Percentiles rank a stretch among this genome's conserved stretches.
phyloP scores from a whole-genome alignment of 208 protist genomes.

The Leishmania mexicana region DNA sequence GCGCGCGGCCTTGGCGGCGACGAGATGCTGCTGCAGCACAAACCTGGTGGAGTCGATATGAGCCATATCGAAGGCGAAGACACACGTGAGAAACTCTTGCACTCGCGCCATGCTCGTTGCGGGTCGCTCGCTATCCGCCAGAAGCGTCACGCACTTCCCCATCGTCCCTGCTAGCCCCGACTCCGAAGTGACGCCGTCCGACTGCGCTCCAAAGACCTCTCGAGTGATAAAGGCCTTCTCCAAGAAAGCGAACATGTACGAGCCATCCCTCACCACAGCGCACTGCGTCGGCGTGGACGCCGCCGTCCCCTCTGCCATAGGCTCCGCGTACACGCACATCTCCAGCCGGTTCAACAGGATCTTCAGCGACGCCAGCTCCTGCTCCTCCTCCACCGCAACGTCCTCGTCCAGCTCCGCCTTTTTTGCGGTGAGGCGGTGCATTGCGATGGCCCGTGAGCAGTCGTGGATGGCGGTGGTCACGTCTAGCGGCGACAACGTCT shows the following conservation, averaged over 20 bases:
- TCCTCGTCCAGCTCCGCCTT: constrained; percentile 24
- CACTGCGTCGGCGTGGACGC: background rate
- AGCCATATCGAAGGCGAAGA: constrained; percentile 48
- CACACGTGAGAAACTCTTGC: constrained; percentile 70
- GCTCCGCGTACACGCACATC: constrained; percentile 44
- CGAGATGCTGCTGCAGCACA: constrained; percentile 56
- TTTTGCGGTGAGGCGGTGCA: constrained; percentile 44
- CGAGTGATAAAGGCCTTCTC: constrained; percentile 73
- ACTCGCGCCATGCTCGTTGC: constrained; percentile 64
- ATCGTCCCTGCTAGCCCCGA: constrained; percentile 66
- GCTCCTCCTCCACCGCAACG: constrained; percentile 41
- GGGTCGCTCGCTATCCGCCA: constrained; percentile 64
- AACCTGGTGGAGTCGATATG: constrained; percentile 53
- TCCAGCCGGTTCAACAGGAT: constrained; percentile 68
- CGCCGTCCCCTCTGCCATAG: constrained; percentile 13
- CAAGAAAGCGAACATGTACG: constrained; percentile 72
- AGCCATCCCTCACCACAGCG: constrained; percentile 68
- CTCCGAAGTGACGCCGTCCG: constrained; percentile 22
- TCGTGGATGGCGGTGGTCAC: constrained; percentile 85
- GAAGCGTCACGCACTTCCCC: constrained; percentile 59
- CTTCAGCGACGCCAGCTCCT: constrained; percentile 81
- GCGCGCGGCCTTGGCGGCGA: constrained; percentile 20
- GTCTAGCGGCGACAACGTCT: constrained; percentile 71
- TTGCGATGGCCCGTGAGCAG: constrained; percentile 67
- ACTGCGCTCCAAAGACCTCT: constrained; percentile 55